Evolutionary conservation across 2,329 filamentous ascomycete species (phyloP), one percentile per base, ranked within the genome.

Genomic region (Ophiobolus disseminans): DNA sequence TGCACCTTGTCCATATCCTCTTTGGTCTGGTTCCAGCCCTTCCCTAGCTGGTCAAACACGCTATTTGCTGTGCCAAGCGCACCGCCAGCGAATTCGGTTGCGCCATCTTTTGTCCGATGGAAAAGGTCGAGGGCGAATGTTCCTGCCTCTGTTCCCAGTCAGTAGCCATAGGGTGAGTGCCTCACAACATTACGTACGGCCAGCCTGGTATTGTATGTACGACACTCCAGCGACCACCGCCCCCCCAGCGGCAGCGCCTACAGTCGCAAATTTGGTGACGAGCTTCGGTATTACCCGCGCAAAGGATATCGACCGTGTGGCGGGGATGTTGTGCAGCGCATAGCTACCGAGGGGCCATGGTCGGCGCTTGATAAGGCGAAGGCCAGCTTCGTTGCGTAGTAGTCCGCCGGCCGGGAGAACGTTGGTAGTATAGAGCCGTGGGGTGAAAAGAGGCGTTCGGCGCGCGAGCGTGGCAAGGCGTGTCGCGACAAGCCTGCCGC

Each of bases 181-280:
- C 20, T 56, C 31, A 2, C 22, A 34, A 37, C 25, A 3, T 20
- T 52, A 82, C 89, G 55, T 82, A 92, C 89, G 89, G 46, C 87
- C 86, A 55, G 94, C 93, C 75, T 99, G 94, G 71, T 99, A 97
- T 71, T 99, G 94, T 39, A 99, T 78, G 82, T 96, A 99, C 20
- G 91, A 91, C 50, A 95, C 77, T 2, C 89, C 90, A 11, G 90
- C 92, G 58, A 99, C 84, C 66, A 91, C 90, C 37, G 92, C 83
- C 32, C 91, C 91, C 32, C 93, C 94, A 65, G 96, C 92, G 77
- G 97, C 88, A 48, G 94, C 94, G 16, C 94, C 94, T 45, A 96
- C 80, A 47, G 91, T 86, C 26, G 87, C 82, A 62, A 99, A 88
- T 78, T 97, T 99, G 68, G 94, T 76, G n/a, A 94, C 86, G 40